Conservation (phyloP, 768 basidiomycete species). For the Podaxis pistillaris region DNA sequence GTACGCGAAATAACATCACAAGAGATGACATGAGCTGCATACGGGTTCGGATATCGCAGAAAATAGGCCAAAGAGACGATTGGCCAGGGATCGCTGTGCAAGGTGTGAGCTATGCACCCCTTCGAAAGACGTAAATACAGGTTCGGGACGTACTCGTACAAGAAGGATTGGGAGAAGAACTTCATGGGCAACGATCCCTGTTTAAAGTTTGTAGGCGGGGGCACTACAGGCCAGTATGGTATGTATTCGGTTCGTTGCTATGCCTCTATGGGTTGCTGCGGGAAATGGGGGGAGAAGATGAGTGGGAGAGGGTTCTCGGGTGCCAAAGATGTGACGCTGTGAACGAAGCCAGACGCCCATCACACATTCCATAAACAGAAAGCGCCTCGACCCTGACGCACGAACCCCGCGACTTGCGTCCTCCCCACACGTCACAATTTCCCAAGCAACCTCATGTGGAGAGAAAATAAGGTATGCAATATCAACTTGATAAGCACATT, state of each 20-base stretch:
- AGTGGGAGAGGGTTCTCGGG: not conserved
- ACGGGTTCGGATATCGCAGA: conserved; percentile 94
- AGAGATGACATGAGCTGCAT: conserved; percentile 89
- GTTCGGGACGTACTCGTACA: conserved; percentile 47
- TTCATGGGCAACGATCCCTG: conserved; percentile 45
- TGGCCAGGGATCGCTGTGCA: conserved; percentile 83
- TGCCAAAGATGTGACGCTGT: not conserved
- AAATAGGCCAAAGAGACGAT: conserved; percentile 94
- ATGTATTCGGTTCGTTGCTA: conserved; percentile 4
- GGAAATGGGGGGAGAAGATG: not conserved
- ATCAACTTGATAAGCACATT: not conserved
- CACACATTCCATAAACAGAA: conserved; percentile 12
- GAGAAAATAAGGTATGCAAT: not conserved
- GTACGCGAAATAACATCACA: conserved; percentile 92
- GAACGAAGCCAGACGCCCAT: not conserved
- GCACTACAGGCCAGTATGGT: not conserved
- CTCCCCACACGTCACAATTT: not conserved
- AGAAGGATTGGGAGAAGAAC: conserved; percentile 54
- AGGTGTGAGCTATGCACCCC: conserved; percentile 18
- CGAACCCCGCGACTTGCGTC: not conserved
- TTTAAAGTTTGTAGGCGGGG: conserved; percentile 5
- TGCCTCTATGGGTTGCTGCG: not conserved
- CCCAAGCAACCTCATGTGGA: not conserved
- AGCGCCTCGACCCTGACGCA: not conserved
- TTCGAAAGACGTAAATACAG: not conserved